Conservation (phyloP, 176 grass and related monocot genomes). For the Panicum miliaceum region DNA sequence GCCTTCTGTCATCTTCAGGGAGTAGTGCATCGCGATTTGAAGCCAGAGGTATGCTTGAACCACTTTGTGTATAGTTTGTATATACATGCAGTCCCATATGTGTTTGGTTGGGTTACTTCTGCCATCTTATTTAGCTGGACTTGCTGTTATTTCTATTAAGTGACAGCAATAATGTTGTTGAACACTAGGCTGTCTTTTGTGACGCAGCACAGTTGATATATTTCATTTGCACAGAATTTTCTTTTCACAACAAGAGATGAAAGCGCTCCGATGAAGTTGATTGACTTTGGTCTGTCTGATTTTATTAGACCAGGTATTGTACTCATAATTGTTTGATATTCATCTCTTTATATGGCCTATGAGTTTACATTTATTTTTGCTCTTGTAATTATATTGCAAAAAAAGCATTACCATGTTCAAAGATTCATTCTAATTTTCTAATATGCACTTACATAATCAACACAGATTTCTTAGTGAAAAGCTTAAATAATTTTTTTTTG, state of each 20-base stretch:
- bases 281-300: constrained; percentile 98
- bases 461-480: background rate
- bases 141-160: constrained; percentile 31
- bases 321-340: constrained; percentile 23
- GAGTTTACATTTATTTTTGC: constrained; percentile 18
- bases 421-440: constrained; percentile 25
- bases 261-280: constrained; percentile 97
- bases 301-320: constrained; percentile 95
- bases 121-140: constrained; percentile 15
- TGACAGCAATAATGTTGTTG: constrained; percentile 5
- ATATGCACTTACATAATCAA: background rate
- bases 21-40: constrained; percentile 98
- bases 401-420: constrained; percentile 7
- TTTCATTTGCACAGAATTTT: constrained; percentile 85
- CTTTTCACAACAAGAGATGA: constrained; percentile 92
- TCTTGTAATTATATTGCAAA: background rate
- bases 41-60: constrained; percentile 80
- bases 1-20: constrained; percentile 99
- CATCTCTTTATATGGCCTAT: constrained; percentile 5
- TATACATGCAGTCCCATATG: background rate
- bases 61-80: constrained; percentile 34
- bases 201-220: constrained; percentile 39
- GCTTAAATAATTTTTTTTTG: constrained; percentile 16
- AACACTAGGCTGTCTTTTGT: constrained; percentile 25
- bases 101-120: constrained; percentile 23